These are phyloP conservation scores for Talaromyces piceae DNA, from an alignment of 2,329 filamentous ascomycete genomes.

Conservation along the genomic window DNA sequence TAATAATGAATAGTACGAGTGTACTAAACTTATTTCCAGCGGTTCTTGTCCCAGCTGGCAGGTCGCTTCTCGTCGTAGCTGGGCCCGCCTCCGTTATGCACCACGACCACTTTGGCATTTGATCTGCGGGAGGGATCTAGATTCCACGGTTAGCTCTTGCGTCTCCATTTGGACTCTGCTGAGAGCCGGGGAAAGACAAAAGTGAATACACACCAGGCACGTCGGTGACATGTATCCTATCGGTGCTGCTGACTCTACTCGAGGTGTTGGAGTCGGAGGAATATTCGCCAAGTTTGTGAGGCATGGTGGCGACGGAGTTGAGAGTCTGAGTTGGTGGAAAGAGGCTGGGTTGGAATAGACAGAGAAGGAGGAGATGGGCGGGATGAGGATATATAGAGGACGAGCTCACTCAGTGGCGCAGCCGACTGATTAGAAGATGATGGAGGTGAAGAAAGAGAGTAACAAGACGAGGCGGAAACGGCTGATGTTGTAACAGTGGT, in stretches of 20 bases:
- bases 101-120: conserved; percentile 12
- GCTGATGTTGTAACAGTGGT: neutral
- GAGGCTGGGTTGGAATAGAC: neutral
- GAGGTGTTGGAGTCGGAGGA: conserved; percentile 11
- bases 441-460: neutral
- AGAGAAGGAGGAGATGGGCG: neutral
- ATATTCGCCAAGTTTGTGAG: conserved; percentile 12
- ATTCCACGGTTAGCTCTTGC: conserved; percentile 8
- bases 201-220: conserved; percentile 5
- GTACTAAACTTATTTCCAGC: conserved; percentile 12
- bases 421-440: conserved; percentile 3
- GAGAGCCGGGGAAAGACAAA: neutral
- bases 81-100: conserved; percentile 14
- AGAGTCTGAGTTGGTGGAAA: neutral
- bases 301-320: conserved; percentile 6
- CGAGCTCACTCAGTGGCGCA: conserved; percentile 5
- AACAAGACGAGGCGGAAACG: neutral
- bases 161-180: neutral
- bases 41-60: conserved; percentile 12
- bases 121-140: conserved; percentile 13
- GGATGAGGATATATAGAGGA: neutral
- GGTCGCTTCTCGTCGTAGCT: conserved; percentile 14
- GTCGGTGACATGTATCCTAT: conserved; percentile 10
- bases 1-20: neutral
- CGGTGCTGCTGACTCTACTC: conserved; percentile 11